Conservation (phyloP, 2,329 filamentous ascomycete genomes). For the Ophiostoma montium region DNA sequence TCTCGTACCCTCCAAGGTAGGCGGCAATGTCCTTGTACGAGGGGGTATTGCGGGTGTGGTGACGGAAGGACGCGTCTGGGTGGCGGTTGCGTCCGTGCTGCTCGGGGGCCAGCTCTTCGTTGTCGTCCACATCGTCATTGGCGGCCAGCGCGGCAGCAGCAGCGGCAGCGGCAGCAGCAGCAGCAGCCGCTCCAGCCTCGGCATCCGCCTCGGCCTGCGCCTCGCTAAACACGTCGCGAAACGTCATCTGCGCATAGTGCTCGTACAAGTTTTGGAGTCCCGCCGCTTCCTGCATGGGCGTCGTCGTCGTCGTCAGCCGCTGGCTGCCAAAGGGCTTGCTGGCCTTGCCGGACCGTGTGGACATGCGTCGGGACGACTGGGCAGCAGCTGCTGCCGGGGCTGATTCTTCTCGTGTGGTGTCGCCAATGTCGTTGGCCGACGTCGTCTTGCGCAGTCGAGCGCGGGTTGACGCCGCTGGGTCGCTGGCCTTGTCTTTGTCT, state of each 20-base stretch:
- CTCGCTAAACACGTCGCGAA: conserved; percentile 26
- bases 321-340: neutral
- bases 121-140: neutral
- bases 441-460: neutral
- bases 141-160: neutral
- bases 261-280: conserved; percentile 39
- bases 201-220: neutral
- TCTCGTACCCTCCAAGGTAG: conserved; percentile 4
- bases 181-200: neutral
- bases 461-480: conserved; percentile 17
- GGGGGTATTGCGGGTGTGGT: neutral
- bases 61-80: neutral
- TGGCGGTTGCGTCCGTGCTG: no score
- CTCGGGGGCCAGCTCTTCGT: no score
- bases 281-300: conserved; percentile 10
- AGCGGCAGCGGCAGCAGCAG: neutral
- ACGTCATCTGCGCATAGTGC: conserved; percentile 43
- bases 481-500: conserved; percentile 8
- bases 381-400: conserved; percentile 16
- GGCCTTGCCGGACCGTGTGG: neutral
- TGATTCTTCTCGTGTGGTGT: neutral
- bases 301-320: conserved; percentile 5
- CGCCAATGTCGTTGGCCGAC: neutral
- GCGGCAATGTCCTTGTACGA: conserved; percentile 7
- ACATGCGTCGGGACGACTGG: neutral